Evolutionary conservation across 306 rosid species (phyloP).

Genomic region (Quercus gilva): DNA sequence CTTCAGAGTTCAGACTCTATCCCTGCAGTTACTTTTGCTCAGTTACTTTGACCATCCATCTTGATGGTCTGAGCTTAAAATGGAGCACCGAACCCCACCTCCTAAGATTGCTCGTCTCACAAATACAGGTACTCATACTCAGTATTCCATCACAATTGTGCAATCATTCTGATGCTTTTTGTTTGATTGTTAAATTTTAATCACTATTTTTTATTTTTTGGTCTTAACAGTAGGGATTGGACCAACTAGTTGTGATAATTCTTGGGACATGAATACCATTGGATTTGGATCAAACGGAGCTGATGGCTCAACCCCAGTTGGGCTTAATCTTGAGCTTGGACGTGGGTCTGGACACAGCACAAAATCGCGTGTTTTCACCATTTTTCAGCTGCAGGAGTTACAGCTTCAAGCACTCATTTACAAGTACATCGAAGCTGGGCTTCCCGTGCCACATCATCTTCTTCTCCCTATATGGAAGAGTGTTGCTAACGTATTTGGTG

Average conservation of each 20-base stretch:
- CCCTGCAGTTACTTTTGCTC: not conserved
- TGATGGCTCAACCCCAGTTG: slow-evolving; percentile 1
- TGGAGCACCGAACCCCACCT: not conserved
- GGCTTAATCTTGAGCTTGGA: slow-evolving; percentile 30
- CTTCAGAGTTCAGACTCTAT: not conserved
- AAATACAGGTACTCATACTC: not conserved
- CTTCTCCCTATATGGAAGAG: slow-evolving; percentile 43
- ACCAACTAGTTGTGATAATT: not conserved
- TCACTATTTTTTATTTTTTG: not conserved
- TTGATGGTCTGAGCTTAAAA: not conserved
- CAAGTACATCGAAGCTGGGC: slow-evolving; percentile 44
- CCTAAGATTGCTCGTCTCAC: not conserved
- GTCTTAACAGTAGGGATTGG: not conserved
- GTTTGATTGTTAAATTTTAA: not conserved
- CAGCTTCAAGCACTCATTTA: slow-evolving; percentile 54
- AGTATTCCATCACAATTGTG: not conserved
- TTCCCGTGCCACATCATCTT: slow-evolving; percentile 55
- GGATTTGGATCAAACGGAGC: slow-evolving; percentile 2
- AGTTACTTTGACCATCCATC: not conserved
- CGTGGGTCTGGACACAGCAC: not conserved
- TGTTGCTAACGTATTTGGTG: slow-evolving; percentile 17
- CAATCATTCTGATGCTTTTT: not conserved
- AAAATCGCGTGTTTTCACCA: not conserved
- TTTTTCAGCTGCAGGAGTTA: slow-evolving; percentile 58
- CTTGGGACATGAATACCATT: slow-evolving; percentile 4